Evolutionary conservation across 495 filamentous ascomycete species (phyloP).

Genomic region (Chaetomium tenue): DNA sequence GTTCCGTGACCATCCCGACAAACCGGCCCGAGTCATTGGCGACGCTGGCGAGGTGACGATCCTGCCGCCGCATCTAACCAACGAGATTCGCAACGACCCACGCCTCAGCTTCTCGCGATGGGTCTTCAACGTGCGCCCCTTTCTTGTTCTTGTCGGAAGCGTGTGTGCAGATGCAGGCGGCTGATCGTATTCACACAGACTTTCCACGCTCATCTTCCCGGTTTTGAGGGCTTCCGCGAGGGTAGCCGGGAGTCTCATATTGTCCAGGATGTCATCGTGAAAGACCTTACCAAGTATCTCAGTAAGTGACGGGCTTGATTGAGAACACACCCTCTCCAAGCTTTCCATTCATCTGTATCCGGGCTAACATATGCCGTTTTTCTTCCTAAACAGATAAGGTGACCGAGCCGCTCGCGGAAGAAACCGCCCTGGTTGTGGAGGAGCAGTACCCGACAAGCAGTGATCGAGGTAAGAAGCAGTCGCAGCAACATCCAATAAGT

Average conservation of each 20-base stretch:
- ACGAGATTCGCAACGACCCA: constrained; percentile 50
- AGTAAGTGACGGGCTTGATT: constrained; percentile 28
- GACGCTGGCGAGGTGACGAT: constrained; percentile 37
- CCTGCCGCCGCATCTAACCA: constrained; percentile 45
- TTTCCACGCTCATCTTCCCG: constrained; percentile 47
- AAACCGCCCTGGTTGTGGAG: constrained; percentile 40
- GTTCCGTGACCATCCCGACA: constrained; percentile 25
- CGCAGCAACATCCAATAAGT: too few relatives aligned
- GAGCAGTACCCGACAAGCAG: constrained; percentile 30
- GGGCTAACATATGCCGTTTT: not conserved
- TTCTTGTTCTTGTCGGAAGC: not conserved
- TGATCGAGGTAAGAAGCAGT: constrained; percentile 20
- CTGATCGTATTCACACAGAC: constrained; percentile 27
- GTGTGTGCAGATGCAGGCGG: not conserved
- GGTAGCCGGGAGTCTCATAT: constrained; percentile 27
- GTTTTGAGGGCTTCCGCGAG: constrained; percentile 47
- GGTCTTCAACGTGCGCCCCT: constrained; percentile 35
- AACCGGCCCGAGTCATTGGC: constrained; percentile 31
- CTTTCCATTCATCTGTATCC: not conserved
- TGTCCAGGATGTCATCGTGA: constrained; percentile 44
- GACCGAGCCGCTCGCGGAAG: constrained; percentile 41
- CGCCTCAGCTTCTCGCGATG: constrained; percentile 39
- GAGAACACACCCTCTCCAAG: not conserved
- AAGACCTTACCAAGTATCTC: constrained; percentile 49
- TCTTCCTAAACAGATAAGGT: constrained; percentile 29